These are phyloP conservation scores for Candida mattraensis DNA, from an alignment of 805 yeast genomes.

Conservation along the genomic window DNA sequence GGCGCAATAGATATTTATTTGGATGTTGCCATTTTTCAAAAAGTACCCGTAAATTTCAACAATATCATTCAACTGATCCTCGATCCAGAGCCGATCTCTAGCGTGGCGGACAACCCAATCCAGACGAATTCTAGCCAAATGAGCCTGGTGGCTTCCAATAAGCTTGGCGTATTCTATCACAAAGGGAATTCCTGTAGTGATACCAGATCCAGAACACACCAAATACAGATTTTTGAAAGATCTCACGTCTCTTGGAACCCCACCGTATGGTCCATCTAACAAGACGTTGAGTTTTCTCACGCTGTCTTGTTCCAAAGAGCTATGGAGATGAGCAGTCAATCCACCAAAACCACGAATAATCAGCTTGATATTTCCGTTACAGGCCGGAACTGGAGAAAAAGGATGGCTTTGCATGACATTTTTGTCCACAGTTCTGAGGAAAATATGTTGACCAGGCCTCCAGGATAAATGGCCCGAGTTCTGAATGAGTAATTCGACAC, in stretches of 20 bases:
- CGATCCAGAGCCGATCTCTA: constrained; percentile 41
- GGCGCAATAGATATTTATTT: constrained; percentile 20
- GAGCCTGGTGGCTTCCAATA: constrained; percentile 17
- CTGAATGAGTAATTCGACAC: constrained; percentile 37
- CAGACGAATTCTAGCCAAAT: constrained; percentile 36
- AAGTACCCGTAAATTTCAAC: constrained; percentile 32
- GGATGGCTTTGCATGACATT: constrained; percentile 55
- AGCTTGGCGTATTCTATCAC: constrained; percentile 26
- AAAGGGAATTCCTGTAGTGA: constrained; percentile 50
- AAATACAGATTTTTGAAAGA: constrained; percentile 45
- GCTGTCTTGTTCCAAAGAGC: constrained; percentile 29
- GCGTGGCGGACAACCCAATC: constrained; percentile 43
- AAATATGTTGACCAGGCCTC: constrained; percentile 58
- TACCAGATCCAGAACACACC: constrained; percentile 52
- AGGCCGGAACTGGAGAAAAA: constrained; percentile 46
- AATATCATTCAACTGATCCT: constrained; percentile 37
- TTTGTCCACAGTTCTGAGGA: constrained; percentile 45
- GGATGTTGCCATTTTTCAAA: constrained; percentile 10
- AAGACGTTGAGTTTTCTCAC: constrained; percentile 34
- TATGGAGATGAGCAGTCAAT: constrained; percentile 39
- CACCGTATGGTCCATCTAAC: constrained; percentile 62
- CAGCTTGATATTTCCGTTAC: constrained; percentile 39
- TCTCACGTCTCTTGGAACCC: constrained; percentile 43
- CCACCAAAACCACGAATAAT: constrained; percentile 49
- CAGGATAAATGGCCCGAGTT: constrained; percentile 40